A percentile compares a stretch with the other conserved stretches of the same genome.
Conservation (phyloP, 1,284 basidiomycete species). For the Afroboletus lepidellus region DNA sequence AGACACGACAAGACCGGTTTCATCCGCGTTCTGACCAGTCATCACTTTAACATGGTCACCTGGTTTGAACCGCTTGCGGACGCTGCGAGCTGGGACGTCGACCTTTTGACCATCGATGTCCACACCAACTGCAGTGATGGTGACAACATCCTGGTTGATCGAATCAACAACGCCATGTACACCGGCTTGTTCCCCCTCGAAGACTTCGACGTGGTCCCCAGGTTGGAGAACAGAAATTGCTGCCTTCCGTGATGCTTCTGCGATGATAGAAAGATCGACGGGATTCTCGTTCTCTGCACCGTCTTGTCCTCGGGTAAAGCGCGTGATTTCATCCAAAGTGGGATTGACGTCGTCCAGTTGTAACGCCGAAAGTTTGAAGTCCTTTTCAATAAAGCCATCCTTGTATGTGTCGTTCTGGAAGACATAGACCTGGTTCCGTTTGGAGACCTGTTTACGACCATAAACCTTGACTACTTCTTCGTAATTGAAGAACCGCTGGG, state of each 20-base stretch:
- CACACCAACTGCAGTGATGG: conserved; percentile 77
- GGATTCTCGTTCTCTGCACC: conserved; percentile 58
- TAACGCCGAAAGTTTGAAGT: conserved; percentile 82
- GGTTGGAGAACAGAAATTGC: conserved; percentile 92
- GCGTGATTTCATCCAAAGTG: conserved; percentile 93
- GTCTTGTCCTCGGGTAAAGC: conserved; percentile 76
- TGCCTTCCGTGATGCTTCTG: conserved; percentile 84
- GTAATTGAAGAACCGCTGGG: conserved; percentile 90
- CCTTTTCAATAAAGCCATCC: conserved; percentile 96
- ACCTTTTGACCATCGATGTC: conserved; percentile 84
- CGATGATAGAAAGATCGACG: conserved; percentile 82
- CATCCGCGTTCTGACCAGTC: conserved; percentile 90
- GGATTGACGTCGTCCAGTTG: conserved; percentile 91
- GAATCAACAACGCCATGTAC: conserved; percentile 91
- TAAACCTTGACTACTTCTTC: conserved; percentile 92
- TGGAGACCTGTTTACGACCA: conserved; percentile 72
- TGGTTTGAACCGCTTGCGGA: conserved; percentile 92
- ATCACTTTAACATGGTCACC: conserved; percentile 99
- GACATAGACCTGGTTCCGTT: conserved; percentile 70
- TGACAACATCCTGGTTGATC: conserved; percentile 85
- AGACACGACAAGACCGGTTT: conserved; percentile 94
- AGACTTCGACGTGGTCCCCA: conserved; percentile 96
- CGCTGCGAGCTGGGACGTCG: conserved; percentile 86
- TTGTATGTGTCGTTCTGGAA: conserved; percentile 94
- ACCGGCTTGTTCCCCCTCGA: conserved; percentile 94